phyloP scores from a whole-genome alignment of 1,139 yeast species.

The Kurtzmaniella quercitrusa region DNA sequence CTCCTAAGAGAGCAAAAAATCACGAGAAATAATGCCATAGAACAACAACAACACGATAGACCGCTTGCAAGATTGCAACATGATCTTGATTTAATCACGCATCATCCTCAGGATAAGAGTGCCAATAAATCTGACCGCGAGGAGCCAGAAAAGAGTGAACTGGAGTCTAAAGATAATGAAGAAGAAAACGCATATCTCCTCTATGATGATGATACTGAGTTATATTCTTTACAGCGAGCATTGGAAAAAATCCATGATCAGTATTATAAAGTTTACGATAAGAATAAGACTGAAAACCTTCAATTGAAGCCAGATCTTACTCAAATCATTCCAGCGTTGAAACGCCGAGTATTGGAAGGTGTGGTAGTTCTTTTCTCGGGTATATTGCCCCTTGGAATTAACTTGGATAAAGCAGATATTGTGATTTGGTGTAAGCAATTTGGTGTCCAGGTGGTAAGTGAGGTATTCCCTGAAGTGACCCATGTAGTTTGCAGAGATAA shows the following conservation, averaged over 20 bases:
- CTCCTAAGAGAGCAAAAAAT: slow-evolving; percentile 50
- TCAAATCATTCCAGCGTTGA: slow-evolving; percentile 67
- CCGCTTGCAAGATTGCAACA: slow-evolving; percentile 83
- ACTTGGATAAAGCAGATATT: slow-evolving; percentile 70
- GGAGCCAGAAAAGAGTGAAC: slow-evolving; percentile 14
- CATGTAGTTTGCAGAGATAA: slow-evolving; percentile 82
- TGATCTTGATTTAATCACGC: slow-evolving; percentile 57
- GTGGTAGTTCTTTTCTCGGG: slow-evolving; percentile 81
- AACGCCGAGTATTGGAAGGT: slow-evolving; percentile 61
- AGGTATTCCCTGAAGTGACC: slow-evolving; percentile 71
- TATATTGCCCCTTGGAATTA: slow-evolving; percentile 72
- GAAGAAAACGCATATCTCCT: slow-evolving; percentile 54
- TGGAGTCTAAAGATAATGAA: slow-evolving; percentile 20
- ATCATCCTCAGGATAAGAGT: slow-evolving; percentile 22
- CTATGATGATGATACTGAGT: slow-evolving; percentile 78
- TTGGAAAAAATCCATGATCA: slow-evolving; percentile 59
- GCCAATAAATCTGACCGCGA: slow-evolving; percentile 4
- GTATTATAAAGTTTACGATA: slow-evolving; percentile 53
- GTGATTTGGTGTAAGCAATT: slow-evolving; percentile 90
- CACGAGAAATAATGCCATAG: slow-evolving; percentile 54
- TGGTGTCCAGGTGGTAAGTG: slow-evolving; percentile 82
- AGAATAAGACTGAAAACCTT: slow-evolving; percentile 10
- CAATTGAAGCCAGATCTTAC: slow-evolving; percentile 53
- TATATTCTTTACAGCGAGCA: slow-evolving; percentile 59
- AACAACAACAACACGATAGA: slow-evolving; percentile 66